Base-by-base conservation (phyloP, 1,284 basidiomycete genomes). In the Exobasidium rhododendri region DNA sequence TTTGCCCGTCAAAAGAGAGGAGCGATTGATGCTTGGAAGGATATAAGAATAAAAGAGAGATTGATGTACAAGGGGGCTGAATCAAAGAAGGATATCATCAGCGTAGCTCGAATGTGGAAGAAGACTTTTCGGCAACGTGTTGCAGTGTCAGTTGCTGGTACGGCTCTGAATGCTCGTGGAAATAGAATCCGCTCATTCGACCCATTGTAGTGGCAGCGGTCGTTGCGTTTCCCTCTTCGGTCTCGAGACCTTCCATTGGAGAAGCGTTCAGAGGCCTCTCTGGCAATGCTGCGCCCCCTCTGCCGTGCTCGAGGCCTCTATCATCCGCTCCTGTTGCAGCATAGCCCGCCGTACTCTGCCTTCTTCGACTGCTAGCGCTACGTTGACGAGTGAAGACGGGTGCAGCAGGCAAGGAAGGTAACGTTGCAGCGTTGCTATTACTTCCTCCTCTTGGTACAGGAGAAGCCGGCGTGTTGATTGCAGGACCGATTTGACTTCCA, bases 101-200 rank as follows among this genome's bases (percentile, higher is more conserved):
- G n/a, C 81, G 80, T 65, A 83, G 70, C 70, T 83, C 82, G 47
- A 82, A 81, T 14, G 76, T 73, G 35, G 75, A 70, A 35, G 67
- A 70, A 20, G 74, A 63, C 10, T 69, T 61, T 29, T 74, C 65
- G 6, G 82, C 79, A 0, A 81, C 75, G 66, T 83, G 81, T n/a
- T 75, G 73, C 7, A 83, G 75, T 40, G 76, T 80, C 13, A 83
- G 75, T 65, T 83, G 82, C 68, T 83, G 83, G 69, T 82, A 82
- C 86, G 89, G 89, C 73, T 91, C 89, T 59, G 88, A 90, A 74
- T 90, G 89, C 82, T 89, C 88, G 82, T 96, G 93, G 82, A 90
- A 96, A 82, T 96, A 97, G 81, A 91, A 94, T 28, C 91, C 90
- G 67, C 85, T 88, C 89, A 92, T 92, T 49, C 79, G 75, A n/a